These are phyloP conservation scores for Fallopia convolvulus DNA, from an alignment of 148 eudicot genomes.

Conservation along the genomic window DNA sequence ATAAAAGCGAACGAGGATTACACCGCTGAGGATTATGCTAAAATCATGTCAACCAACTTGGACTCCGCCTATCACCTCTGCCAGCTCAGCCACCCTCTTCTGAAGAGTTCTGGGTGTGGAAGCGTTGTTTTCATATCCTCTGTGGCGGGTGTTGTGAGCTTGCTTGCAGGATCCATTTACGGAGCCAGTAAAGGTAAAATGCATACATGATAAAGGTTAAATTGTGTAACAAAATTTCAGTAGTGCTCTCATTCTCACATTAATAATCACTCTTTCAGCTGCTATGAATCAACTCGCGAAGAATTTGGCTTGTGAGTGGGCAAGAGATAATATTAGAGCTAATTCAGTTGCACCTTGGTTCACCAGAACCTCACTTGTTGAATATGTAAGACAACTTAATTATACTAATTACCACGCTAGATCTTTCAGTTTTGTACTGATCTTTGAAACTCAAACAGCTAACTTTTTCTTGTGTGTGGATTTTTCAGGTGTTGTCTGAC, in stretches of 20 bases:
- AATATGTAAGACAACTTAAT: constrained; percentile 8
- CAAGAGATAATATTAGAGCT: constrained; percentile 18
- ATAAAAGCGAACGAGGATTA: constrained; percentile 58
- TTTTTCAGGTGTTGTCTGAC: constrained; percentile 38
- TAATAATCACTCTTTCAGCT: constrained; percentile 22
- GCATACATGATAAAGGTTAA: no score
- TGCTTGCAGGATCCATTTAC: constrained; percentile 60
- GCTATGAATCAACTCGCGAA: constrained; percentile 61
- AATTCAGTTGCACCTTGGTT: constrained; percentile 15
- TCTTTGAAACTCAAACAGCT: not conserved
- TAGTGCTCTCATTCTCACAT: not conserved
- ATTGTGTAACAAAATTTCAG: not conserved
- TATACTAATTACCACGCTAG: no score
- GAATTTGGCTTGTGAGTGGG: constrained; percentile 53
- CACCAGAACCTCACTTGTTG: constrained; percentile 13
- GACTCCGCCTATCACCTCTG: constrained; percentile 75
- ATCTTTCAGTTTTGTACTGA: not conserved
- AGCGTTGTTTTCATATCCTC: constrained; percentile 80
- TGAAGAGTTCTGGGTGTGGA: constrained; percentile 71
- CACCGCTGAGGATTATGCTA: constrained; percentile 55
- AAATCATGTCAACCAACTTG: constrained; percentile 66
- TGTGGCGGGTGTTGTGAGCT: constrained; percentile 58
- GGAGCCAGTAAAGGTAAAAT: constrained; percentile 72
- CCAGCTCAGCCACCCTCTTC: constrained; percentile 75
- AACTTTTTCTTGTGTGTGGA: not conserved